Evolutionary conservation across 805 yeast genomes (phyloP).

Genomic region (Starmera quercuum): DNA sequence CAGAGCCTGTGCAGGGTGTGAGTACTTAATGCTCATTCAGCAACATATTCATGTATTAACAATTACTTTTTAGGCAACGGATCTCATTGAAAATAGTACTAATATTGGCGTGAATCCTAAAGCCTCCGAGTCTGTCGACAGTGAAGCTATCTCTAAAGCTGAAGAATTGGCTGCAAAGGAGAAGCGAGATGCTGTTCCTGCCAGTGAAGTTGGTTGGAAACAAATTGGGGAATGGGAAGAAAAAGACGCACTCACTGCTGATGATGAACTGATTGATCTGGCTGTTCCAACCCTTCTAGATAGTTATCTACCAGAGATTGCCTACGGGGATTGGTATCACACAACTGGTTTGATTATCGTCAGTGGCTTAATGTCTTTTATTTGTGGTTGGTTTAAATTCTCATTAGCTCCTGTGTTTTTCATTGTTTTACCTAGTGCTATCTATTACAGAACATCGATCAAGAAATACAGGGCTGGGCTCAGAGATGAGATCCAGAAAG

Average conservation of each 20-base stretch:
- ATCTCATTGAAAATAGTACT: too few species aligned
- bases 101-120: background rate
- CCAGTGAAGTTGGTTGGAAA: constrained; percentile 87
- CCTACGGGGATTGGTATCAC: constrained; percentile 96
- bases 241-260: constrained; percentile 51
- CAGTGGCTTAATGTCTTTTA: constrained; percentile 69
- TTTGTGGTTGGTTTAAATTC: constrained; percentile 69
- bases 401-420: constrained; percentile 78
- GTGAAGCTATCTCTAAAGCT: constrained; percentile 14
- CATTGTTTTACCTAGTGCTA: constrained; percentile 49
- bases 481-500: constrained; percentile 80
- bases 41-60: too few species aligned
- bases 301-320: constrained; percentile 60
- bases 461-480: constrained; percentile 68
- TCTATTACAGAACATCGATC: constrained; percentile 77
- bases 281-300: constrained; percentile 70
- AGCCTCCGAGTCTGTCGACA: constrained; percentile 5
- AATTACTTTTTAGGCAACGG: too few species aligned
- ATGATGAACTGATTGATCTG: constrained; percentile 69
- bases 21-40: too few species aligned
- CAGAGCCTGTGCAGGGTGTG: background rate
- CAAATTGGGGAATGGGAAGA: constrained; percentile 86
- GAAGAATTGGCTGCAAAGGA: constrained; percentile 17
- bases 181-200: constrained; percentile 44
- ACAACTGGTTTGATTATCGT: constrained; percentile 63